Conservation (phyloP, 2,329 filamentous ascomycete genomes). For the Coniosporium tulheliwenetii region DNA sequence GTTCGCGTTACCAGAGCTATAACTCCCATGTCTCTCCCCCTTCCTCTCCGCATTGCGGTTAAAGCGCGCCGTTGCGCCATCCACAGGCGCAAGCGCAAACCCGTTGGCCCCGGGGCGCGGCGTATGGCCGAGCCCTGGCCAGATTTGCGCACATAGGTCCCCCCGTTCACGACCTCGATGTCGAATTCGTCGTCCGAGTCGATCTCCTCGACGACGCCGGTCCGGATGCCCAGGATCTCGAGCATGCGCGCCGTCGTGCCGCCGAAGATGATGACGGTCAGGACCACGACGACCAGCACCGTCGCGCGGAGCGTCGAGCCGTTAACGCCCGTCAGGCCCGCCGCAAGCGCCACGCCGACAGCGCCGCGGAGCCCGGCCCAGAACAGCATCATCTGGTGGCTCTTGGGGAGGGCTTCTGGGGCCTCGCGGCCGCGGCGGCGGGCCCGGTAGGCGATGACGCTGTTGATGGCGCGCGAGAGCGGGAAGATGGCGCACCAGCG, state of each 20-base stretch:
- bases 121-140: slow-evolving; percentile 60
- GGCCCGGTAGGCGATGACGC: slow-evolving; percentile 77
- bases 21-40: slow-evolving; percentile 38
- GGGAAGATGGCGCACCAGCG: slow-evolving; percentile 93
- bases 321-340: slow-evolving; percentile 70
- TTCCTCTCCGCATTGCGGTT: slow-evolving; percentile 13
- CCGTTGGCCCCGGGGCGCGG: slow-evolving; percentile 43
- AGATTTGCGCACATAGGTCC: slow-evolving; percentile 67
- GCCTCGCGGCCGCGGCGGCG: slow-evolving; percentile 59
- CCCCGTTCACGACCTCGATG: slow-evolving; percentile 57
- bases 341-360: slow-evolving; percentile 86
- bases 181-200: slow-evolving; percentile 98
- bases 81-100: slow-evolving; percentile 37
- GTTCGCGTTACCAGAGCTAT: slow-evolving; percentile 39
- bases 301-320: slow-evolving; percentile 76
- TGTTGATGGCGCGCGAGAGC: slow-evolving; percentile 77
- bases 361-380: slow-evolving; percentile 94
- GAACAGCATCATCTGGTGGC: slow-evolving; percentile 99
- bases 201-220: slow-evolving; percentile 89
- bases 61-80: slow-evolving; percentile 12
- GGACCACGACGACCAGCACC: slow-evolving; percentile 89
- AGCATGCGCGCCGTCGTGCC: slow-evolving; percentile 96
- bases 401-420: slow-evolving; percentile 78
- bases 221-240: slow-evolving; percentile 91
- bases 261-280: slow-evolving; percentile 97